Percentiles rank a stretch among this genome's conserved stretches.
Conservation (phyloP, 75 land plant species). For the Cunninghamia lanceolata region DNA sequence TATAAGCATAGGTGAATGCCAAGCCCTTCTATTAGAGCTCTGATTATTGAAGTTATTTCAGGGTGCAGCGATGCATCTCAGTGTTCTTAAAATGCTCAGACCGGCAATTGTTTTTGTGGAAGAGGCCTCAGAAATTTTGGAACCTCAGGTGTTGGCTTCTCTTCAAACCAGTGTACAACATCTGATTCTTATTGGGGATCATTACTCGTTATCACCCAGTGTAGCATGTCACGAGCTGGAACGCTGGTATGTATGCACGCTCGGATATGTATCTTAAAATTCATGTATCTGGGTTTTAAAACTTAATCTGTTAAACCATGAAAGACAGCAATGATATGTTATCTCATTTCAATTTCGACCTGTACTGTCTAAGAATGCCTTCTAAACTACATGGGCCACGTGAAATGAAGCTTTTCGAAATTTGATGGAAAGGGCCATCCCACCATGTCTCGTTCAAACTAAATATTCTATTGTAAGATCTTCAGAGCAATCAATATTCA, state of each 20-base stretch:
- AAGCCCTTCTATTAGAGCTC: neutral
- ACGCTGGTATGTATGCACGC: constrained; percentile 15
- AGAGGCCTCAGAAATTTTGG: constrained; percentile 38
- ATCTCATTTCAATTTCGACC: too few species aligned
- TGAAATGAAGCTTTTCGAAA: too few species aligned
- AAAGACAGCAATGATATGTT: too few species aligned
- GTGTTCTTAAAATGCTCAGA: constrained; percentile 9
- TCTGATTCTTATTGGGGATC: constrained; percentile 33
- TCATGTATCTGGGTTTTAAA: too few species aligned
- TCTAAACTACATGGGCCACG: too few species aligned
- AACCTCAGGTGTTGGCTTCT: constrained; percentile 20
- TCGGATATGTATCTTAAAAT: too few species aligned
- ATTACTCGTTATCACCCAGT: constrained; percentile 21
- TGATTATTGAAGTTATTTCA: neutral
- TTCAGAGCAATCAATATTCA: neutral
- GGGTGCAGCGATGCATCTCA: constrained; percentile 15
- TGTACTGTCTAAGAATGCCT: too few species aligned
- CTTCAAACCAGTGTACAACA: constrained; percentile 15
- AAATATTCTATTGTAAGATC: too few species aligned
- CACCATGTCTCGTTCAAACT: too few species aligned
- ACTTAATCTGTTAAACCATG: too few species aligned
- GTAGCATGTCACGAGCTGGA: constrained; percentile 12
- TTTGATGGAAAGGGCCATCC: too few species aligned
- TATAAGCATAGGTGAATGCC: too few species aligned
- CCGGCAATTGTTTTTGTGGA: constrained; percentile 29